Base-by-base conservation (phyloP, 805 yeast genomes). In the Hanseniaspora nectarophila region DNA sequence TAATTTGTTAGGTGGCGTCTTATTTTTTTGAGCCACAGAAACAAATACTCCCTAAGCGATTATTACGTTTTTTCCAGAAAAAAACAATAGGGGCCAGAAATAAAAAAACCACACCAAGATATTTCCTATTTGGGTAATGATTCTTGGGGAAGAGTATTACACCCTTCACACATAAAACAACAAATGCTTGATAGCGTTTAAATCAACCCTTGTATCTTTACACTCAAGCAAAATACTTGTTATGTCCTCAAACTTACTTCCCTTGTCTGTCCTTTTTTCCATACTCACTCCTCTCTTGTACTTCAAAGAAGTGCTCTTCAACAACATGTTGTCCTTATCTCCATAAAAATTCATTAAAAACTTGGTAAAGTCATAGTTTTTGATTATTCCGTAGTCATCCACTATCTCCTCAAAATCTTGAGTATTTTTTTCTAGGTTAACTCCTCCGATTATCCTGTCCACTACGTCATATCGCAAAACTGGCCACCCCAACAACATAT, bases 401-500 rank as follows among this genome's bases (percentile, higher is more conserved):
- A 29, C 18, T 23, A 42, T 5, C 16, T 29, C 24, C 12, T 42
- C 45, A 42, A 42, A 29, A 29, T 18, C 31, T 12, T 20, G 35
- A 9, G 26, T 31, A 12, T 21, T 20, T 18, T 29, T 18, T 29
- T 23, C 35, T 5, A 15, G 12, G 13, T 24, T n/a, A 34, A 29
- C n/a, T 3, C 38, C 35, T 21, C n/a, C 29, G 12, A 34, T 15
- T 5, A 33, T 21, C 26, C 24, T 10, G 6, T 24, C 48, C 5
- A 45, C 32, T 16, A 45, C 39, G 35, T 31, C 26, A 45, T 45
- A 33, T 16, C 29, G 35, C 40, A 45, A 15, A 5, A 45, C 23
- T 5, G 48, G 48, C 48, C 48, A 45, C 9, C 48, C 48, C 15
- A 45, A n/a, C 1, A 26, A 6, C 29, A 45, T 23, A 16, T n/a